These are phyloP conservation scores for Cyclanthera cordifolia DNA, from an alignment of 306 rosid species.

Conservation along the genomic window DNA sequence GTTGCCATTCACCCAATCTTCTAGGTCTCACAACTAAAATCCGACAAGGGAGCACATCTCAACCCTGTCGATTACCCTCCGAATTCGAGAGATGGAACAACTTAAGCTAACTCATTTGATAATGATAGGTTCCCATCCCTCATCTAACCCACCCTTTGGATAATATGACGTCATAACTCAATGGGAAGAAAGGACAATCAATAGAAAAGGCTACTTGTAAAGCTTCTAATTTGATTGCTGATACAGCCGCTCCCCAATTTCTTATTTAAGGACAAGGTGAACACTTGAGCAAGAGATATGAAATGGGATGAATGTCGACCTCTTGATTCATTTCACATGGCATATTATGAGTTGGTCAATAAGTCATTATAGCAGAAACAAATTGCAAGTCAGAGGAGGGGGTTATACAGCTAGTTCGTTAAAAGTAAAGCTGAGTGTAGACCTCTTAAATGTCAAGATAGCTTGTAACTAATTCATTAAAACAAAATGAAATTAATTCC, in stretches of 20 bases:
- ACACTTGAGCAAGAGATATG: neutral
- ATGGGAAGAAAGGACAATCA: neutral
- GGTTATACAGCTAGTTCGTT: neutral
- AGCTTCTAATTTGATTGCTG: neutral
- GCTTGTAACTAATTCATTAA: neutral
- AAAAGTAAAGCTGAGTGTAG: neutral
- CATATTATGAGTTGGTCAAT: too few relatives aligned
- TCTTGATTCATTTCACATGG: neutral
- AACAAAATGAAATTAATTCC: neutral
- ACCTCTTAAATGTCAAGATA: neutral
- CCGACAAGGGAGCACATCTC: neutral
- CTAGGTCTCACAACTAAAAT: neutral
- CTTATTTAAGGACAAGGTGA: neutral
- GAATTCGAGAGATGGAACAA: neutral
- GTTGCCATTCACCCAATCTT: neutral
- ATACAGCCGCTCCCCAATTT: neutral
- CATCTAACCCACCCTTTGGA: neutral
- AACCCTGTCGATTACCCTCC: neutral
- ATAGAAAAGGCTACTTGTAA: neutral
- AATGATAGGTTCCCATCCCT: neutral
- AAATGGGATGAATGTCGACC: neutral
- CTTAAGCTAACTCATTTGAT: neutral
- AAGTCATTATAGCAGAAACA: too few relatives aligned
- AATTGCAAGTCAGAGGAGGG: neutral
- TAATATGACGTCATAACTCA: neutral